Evolutionary conservation across 2,329 filamentous ascomycete genomes (phyloP).

Genomic region (Lasiodiplodia sp.): DNA sequence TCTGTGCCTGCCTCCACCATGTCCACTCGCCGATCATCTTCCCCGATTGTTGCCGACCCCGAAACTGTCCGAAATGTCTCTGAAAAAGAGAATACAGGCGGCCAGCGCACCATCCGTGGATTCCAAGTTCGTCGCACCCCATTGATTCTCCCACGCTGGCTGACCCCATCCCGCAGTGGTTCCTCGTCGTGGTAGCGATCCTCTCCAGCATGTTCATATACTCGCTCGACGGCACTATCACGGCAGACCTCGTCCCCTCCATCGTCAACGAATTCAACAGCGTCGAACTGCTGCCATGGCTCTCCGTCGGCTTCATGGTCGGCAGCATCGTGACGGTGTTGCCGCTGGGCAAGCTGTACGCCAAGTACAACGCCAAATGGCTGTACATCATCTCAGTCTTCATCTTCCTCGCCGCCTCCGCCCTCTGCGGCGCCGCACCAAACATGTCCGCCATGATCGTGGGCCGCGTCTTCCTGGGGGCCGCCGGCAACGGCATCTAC

Average conservation of each 20-base stretch:
- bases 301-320: constrained; percentile 45
- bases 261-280: constrained; percentile 45
- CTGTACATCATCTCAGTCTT: constrained; percentile 48
- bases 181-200: constrained; percentile 22
- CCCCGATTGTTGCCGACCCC: too few relatives aligned
- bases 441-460: constrained; percentile 58
- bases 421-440: constrained; percentile 58
- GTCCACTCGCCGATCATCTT: too few relatives aligned
- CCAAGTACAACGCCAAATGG: constrained; percentile 60
- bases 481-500: constrained; percentile 56
- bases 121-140: too few relatives aligned
- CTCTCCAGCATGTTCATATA: constrained; percentile 40
- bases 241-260: constrained; percentile 51
- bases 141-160: neutral
- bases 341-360: constrained; percentile 59
- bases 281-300: constrained; percentile 46
- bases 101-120: too few relatives aligned
- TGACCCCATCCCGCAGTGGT: constrained; percentile 22
- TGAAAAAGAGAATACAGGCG: too few relatives aligned
- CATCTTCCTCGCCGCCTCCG: constrained; percentile 61
- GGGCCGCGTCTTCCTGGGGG: constrained; percentile 62
- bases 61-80: too few relatives aligned
- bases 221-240: constrained; percentile 50
- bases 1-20: too few relatives aligned
- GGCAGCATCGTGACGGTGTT: constrained; percentile 51